Conservation (phyloP, 2,329 filamentous ascomycete species). For the Fusarium staphyleae region DNA sequence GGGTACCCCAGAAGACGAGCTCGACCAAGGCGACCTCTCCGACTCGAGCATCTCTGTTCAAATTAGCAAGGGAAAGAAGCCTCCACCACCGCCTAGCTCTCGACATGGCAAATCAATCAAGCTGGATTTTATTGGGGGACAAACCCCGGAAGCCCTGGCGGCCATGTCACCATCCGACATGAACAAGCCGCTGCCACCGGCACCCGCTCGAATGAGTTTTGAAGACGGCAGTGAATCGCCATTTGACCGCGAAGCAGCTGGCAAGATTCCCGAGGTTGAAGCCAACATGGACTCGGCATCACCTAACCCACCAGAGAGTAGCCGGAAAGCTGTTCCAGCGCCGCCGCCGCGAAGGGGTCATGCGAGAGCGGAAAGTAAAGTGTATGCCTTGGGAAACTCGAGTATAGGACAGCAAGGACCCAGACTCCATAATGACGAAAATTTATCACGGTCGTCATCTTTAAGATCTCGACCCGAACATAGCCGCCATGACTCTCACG, state of each 20-base stretch:
- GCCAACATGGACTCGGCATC: conserved; percentile 42
- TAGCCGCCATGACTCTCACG: conserved; percentile 50
- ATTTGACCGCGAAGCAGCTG: conserved; percentile 62
- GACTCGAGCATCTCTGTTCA: conserved; percentile 42
- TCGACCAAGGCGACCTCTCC: conserved; percentile 34
- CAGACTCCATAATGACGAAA: conserved; percentile 46
- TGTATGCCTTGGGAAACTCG: conserved; percentile 27
- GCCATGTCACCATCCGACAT: conserved; percentile 34
- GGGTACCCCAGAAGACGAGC: conserved; percentile 36
- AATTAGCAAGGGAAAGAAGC: conserved; percentile 58
- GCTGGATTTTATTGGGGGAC: conserved; percentile 47
- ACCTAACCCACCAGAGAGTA: conserved; percentile 46
- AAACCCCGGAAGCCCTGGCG: conserved; percentile 39
- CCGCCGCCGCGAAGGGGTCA: conserved; percentile 60
- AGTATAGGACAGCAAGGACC: conserved; percentile 16
- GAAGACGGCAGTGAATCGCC: conserved; percentile 59
- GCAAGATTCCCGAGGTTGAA: conserved; percentile 56
- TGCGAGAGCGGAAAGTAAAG: conserved; percentile 54
- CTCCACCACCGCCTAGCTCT: conserved; percentile 75
- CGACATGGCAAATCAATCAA: conserved; percentile 79
- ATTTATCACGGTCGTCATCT: conserved; percentile 58
- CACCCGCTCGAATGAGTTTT: conserved; percentile 55
- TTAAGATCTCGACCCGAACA: conserved; percentile 55
- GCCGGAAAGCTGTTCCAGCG: conserved; percentile 55
- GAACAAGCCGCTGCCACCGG: conserved; percentile 66